These are phyloP conservation scores for Mariannaea sp. DNA, from an alignment of 2,329 filamentous ascomycete species.

Conservation along the genomic window DNA sequence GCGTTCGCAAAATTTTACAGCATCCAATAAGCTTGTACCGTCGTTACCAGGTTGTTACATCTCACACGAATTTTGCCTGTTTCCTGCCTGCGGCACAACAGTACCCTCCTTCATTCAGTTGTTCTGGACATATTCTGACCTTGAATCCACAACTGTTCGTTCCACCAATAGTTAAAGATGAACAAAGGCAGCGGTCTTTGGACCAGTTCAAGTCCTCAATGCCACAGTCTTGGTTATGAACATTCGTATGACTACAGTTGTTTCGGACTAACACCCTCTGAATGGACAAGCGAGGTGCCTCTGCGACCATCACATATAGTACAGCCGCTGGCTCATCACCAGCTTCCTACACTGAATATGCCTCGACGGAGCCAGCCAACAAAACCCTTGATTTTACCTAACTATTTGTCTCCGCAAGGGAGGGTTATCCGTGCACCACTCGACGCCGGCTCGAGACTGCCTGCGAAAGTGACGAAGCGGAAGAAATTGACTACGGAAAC, in stretches of 20 bases:
- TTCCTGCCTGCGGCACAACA: not conserved
- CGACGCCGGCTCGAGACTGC: constrained; percentile 35
- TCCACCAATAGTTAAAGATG: constrained; percentile 37
- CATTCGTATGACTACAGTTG: no score
- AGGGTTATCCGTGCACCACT: constrained; percentile 59
- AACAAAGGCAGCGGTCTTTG: constrained; percentile 50
- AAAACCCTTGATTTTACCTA: constrained; percentile 60
- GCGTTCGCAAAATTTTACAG: constrained; percentile 14
- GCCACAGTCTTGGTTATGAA: constrained; percentile 67
- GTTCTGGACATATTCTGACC: not conserved
- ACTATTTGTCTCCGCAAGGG: constrained; percentile 66
- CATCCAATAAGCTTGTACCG: no score
- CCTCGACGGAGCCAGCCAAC: constrained; percentile 84
- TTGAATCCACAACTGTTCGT: constrained; percentile 21
- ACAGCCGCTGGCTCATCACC: constrained; percentile 58
- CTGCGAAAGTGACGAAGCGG: constrained; percentile 61
- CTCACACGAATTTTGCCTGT: not conserved
- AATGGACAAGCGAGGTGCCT: constrained; percentile 57
- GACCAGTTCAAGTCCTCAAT: constrained; percentile 65
- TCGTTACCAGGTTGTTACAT: no score
- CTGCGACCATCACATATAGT: constrained; percentile 53
- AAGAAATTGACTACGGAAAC: constrained; percentile 92
- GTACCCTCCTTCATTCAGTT: not conserved
- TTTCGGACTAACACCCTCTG: constrained; percentile 62
- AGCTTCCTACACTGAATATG: constrained; percentile 71